Evolutionary conservation across 768 basidiomycete genomes (phyloP).

Genomic region (Lyophyllum atratum): DNA sequence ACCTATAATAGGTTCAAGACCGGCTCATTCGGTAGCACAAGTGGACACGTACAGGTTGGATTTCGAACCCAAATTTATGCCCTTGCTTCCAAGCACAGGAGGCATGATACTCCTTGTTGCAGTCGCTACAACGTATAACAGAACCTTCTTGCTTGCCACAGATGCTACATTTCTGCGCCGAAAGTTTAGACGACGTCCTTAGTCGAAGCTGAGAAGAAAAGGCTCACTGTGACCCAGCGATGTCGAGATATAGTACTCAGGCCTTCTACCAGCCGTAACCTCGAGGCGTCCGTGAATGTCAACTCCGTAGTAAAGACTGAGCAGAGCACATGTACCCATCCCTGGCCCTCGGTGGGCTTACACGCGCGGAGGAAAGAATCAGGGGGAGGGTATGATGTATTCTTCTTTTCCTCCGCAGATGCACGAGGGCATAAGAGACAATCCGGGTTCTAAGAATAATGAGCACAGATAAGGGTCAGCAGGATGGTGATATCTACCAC

Average conservation of each 20-base stretch:
- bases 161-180: constrained; percentile 66
- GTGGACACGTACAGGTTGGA: constrained; percentile 64
- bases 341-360: constrained; percentile 92
- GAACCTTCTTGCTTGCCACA: constrained; percentile 78
- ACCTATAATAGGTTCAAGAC: constrained; percentile 46
- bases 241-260: constrained; percentile 70
- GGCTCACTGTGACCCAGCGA: constrained; percentile 74
- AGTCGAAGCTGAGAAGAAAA: neutral
- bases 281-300: constrained; percentile 73
- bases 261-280: constrained; percentile 83
- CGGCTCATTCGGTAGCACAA: neutral
- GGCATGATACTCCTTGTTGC: constrained; percentile 77
- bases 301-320: constrained; percentile 86
- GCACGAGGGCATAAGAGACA: constrained; percentile 83
- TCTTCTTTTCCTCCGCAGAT: constrained; percentile 50
- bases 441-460: constrained; percentile 60
- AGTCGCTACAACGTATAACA: constrained; percentile 83
- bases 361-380: constrained; percentile 73
- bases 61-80: constrained; percentile 90
- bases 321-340: constrained; percentile 92
- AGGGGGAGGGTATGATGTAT: constrained; percentile 45
- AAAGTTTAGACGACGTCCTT: neutral
- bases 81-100: constrained; percentile 89
- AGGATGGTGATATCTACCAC: constrained; percentile 49
- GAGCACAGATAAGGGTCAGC: constrained; percentile 4